Conservation (phyloP, 73 alveolate genomes). For the Urostyla sp. region DNA sequence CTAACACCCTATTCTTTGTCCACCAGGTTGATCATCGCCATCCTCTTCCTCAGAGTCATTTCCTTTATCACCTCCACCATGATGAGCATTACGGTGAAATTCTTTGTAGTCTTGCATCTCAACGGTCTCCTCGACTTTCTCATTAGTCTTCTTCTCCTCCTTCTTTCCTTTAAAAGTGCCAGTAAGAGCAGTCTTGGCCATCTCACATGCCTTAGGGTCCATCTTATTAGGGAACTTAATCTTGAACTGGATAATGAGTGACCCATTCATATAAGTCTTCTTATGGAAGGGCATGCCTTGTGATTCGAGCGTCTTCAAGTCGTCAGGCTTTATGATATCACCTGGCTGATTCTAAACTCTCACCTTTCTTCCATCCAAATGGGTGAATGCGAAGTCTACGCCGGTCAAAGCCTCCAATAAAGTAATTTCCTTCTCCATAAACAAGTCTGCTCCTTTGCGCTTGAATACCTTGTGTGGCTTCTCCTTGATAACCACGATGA, state of each 20-base stretch:
- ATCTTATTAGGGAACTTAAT: conserved; percentile 74
- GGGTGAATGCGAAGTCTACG: conserved; percentile 71
- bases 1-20: conserved; percentile 63
- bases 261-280: conserved; percentile 71
- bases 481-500: conserved; percentile 76
- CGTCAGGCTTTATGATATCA: conserved; percentile 87
- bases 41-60: conserved; percentile 60
- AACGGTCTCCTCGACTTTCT: conserved; percentile 13
- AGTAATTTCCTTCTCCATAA: conserved; percentile 83
- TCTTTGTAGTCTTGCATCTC: conserved; percentile 26
- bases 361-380: conserved; percentile 89
- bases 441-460: conserved; percentile 93
- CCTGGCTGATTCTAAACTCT: conserved; percentile 82
- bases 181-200: background rate
- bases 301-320: conserved; percentile 70
- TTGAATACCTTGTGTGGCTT: conserved; percentile 84
- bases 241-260: conserved; percentile 75
- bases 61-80: conserved; percentile 56
- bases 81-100: conserved; percentile 58
- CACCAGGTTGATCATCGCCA: conserved; percentile 31
- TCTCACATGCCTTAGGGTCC: background rate
- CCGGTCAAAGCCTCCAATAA: conserved; percentile 94
- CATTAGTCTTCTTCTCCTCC: conserved; percentile 20
- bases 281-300: conserved; percentile 89
- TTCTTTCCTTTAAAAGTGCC: conserved; percentile 33